Conservation (phyloP, 495 filamentous ascomycete genomes). For the Lophiostoma macrostomum region DNA sequence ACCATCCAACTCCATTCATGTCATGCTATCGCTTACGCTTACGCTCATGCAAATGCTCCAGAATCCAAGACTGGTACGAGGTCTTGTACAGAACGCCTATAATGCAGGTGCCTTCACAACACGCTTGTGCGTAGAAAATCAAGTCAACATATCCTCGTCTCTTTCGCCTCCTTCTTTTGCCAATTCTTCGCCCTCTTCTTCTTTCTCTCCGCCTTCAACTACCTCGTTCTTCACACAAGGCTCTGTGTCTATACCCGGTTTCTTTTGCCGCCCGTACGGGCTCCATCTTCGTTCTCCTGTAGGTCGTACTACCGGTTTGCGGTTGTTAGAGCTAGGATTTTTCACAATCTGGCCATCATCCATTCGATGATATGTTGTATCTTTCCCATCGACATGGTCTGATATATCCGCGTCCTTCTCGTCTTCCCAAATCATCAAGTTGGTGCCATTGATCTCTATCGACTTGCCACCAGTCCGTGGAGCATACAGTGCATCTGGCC, state of each 20-base stretch:
- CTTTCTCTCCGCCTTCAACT: neutral
- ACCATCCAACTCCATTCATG: no score
- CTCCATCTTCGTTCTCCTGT: slow-evolving; percentile 22
- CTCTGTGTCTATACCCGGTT: neutral
- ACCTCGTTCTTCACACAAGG: slow-evolving; percentile 9
- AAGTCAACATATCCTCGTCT: slow-evolving; percentile 31
- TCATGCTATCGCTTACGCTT: neutral
- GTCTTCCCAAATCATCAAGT: slow-evolving; percentile 37
- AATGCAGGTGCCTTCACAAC: slow-evolving; percentile 5
- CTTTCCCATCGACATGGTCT: slow-evolving; percentile 30
- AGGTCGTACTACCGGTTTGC: slow-evolving; percentile 10
- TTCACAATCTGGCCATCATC: slow-evolving; percentile 32
- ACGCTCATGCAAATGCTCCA: neutral
- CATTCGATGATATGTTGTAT: slow-evolving; percentile 31
- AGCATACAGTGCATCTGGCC: slow-evolving; percentile 22
- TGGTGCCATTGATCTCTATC: slow-evolving; percentile 31
- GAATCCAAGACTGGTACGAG: neutral
- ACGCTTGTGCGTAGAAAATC: no score
- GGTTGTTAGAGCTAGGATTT: slow-evolving; percentile 27
- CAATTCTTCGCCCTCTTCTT: neutral
- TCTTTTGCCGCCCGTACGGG: slow-evolving; percentile 25
- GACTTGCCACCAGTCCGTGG: slow-evolving; percentile 33
- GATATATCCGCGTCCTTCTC: slow-evolving; percentile 34
- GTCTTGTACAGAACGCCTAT: neutral
- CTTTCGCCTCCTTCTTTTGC: neutral